A percentile compares a stretch with the other conserved stretches of the same genome.
These are phyloP conservation scores for Aspergillus awamori DNA, from an alignment of 2,329 filamentous ascomycete genomes.

Conservation along the genomic window DNA sequence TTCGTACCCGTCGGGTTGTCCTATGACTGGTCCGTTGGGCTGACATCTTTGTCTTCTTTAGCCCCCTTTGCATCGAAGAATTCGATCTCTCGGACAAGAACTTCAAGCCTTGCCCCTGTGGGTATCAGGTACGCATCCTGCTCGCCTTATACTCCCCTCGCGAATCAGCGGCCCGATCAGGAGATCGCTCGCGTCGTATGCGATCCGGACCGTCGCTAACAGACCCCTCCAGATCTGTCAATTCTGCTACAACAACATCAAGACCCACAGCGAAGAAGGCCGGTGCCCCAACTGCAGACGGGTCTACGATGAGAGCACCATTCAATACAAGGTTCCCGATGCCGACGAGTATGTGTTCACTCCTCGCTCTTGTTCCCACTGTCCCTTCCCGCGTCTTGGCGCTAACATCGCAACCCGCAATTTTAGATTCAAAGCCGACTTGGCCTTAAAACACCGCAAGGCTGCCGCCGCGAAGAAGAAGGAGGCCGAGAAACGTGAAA, in stretches of 20 bases:
- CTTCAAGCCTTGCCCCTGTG: constrained; percentile 95
- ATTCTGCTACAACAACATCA: constrained; percentile 99
- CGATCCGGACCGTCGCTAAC: constrained; percentile 17
- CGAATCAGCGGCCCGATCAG: constrained; percentile 1
- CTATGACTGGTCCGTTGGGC: constrained; percentile 15
- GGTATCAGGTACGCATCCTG: constrained; percentile 76
- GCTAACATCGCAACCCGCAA: constrained; percentile 24
- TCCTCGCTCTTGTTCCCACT: background rate
- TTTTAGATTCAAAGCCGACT: constrained; percentile 53
- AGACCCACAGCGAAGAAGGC: constrained; percentile 90
- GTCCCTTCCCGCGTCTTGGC: constrained; percentile 18
- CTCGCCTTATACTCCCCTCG: background rate
- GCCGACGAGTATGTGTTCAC: constrained; percentile 81
- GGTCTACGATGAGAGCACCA: constrained; percentile 94
- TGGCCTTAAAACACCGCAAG: constrained; percentile 78
- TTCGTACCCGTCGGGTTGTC: constrained; percentile 3
- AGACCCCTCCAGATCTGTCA: constrained; percentile 76
- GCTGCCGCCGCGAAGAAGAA: constrained; percentile 88
- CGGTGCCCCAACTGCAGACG: constrained; percentile 96
- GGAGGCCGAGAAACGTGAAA: constrained; percentile 93
- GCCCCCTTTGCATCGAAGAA: constrained; percentile 97
- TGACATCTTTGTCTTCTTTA: constrained; percentile 46
- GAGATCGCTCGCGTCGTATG: constrained; percentile 10
- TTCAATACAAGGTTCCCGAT: constrained; percentile 94
- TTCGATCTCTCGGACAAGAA: constrained; percentile 97